These are phyloP conservation scores for Rhodotorula sp. DNA, from an alignment of 1,284 basidiomycete species.

Conservation along the genomic window DNA sequence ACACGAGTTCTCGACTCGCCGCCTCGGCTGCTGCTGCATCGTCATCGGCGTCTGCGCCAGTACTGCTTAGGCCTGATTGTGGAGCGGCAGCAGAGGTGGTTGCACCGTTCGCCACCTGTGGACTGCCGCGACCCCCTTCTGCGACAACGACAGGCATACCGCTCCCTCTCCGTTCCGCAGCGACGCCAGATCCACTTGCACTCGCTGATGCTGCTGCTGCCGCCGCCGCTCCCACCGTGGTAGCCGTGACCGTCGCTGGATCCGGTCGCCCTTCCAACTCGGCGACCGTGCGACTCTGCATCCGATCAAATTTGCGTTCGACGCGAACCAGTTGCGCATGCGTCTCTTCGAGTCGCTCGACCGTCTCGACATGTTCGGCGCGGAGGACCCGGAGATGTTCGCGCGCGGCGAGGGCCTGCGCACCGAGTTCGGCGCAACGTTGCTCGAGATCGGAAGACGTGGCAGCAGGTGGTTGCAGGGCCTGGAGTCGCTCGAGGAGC, in stretches of 20 bases:
- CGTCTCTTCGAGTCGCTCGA: slow-evolving; percentile 41
- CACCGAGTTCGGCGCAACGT: slow-evolving; percentile 27
- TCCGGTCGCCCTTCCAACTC: slow-evolving; percentile 38
- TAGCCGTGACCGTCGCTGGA: neutral
- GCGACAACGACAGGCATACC: neutral
- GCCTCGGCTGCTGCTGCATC: neutral
- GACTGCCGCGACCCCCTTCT: neutral
- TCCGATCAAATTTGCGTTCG: slow-evolving; percentile 44
- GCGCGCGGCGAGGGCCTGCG: slow-evolving; percentile 28
- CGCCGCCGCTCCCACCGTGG: neutral
- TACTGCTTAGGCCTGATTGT: neutral
- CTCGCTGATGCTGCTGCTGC: neutral
- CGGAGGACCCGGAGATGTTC: slow-evolving; percentile 37
- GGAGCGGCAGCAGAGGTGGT: no score
- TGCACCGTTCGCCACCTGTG: neutral
- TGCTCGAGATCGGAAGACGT: slow-evolving; percentile 24
- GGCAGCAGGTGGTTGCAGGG: slow-evolving; percentile 7
- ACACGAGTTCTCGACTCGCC: slow-evolving; percentile 16
- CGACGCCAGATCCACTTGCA: no score
- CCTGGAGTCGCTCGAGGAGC: slow-evolving; percentile 24
- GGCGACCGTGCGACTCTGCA: slow-evolving; percentile 40
- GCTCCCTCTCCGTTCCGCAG: neutral
- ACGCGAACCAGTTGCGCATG: slow-evolving; percentile 36
- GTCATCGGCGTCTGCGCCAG: neutral
- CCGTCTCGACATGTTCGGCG: slow-evolving; percentile 34